Percentiles rank a stretch among this genome's conserved stretches.
Conservation (phyloP, 495 filamentous ascomycete species). For the Aspergillus panamensis region DNA sequence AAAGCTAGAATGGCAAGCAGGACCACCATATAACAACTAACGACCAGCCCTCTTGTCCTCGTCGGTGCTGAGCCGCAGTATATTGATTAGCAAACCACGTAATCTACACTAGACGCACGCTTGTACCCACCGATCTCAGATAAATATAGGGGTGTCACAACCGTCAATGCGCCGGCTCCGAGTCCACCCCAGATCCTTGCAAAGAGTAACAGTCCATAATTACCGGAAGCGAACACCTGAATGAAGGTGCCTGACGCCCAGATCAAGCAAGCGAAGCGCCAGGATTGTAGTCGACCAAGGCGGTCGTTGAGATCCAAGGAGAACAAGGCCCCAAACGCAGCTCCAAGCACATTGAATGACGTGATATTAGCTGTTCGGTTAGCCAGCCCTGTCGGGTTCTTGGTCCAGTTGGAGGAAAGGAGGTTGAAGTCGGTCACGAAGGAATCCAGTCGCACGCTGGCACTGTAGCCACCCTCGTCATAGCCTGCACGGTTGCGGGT, state of each 20-base stretch:
- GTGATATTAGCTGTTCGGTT: slow-evolving; percentile 46
- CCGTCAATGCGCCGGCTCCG: slow-evolving; percentile 48
- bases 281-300: slow-evolving; percentile 37
- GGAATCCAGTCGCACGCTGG: slow-evolving; percentile 37
- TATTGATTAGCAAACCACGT: neutral
- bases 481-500: slow-evolving; percentile 32
- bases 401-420: slow-evolving; percentile 31
- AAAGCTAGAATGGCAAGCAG: slow-evolving; percentile 36
- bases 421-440: slow-evolving; percentile 44
- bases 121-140: slow-evolving; percentile 42
- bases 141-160: slow-evolving; percentile 48
- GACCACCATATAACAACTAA: slow-evolving; percentile 51
- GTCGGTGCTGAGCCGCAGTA: slow-evolving; percentile 32
- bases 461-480: slow-evolving; percentile 48
- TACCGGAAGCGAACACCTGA: slow-evolving; percentile 43
- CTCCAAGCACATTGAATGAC: slow-evolving; percentile 45
- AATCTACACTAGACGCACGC: neutral
- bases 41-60: slow-evolving; percentile 46
- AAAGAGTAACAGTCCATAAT: slow-evolving; percentile 45
- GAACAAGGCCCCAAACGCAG: slow-evolving; percentile 40
- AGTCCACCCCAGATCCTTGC: slow-evolving; percentile 44
- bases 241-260: slow-evolving; percentile 43
- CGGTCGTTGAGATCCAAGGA: slow-evolving; percentile 42
- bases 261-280: slow-evolving; percentile 38
- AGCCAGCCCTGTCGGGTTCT: slow-evolving; percentile 35